phyloP scores from a whole-genome alignment of 148 eudicot genomes.

The Chenopodium suecicum region DNA sequence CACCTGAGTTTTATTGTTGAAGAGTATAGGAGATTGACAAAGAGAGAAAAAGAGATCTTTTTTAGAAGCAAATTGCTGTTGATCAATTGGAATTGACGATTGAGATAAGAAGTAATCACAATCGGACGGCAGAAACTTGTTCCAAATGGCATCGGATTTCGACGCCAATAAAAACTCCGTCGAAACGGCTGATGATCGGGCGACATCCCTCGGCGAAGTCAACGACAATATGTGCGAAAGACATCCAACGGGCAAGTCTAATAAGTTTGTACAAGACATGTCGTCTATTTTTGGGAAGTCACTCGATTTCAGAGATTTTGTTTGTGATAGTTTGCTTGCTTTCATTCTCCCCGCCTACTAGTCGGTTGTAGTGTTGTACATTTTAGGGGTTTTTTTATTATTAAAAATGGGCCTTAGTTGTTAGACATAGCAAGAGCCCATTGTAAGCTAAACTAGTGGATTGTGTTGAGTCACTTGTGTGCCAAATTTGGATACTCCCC shows the following conservation, averaged over 20 bases:
- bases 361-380: too few relatives aligned
- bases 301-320: too few relatives aligned
- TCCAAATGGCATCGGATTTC: conserved; percentile 16
- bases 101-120: neutral
- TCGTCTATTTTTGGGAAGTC: too few relatives aligned
- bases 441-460: too few relatives aligned
- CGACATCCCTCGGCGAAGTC: conserved; percentile 16
- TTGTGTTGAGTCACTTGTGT: too few relatives aligned
- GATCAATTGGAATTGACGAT: neutral
- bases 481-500: too few relatives aligned
- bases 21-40: neutral
- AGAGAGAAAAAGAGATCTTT: conserved; percentile 4
- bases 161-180: conserved; percentile 12
- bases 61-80: neutral
- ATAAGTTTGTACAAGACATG: neutral
- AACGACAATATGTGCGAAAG: conserved; percentile 11
- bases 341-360: too few relatives aligned
- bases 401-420: too few relatives aligned
- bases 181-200: conserved; percentile 16
- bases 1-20: conserved; percentile 12
- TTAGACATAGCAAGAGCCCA: too few relatives aligned
- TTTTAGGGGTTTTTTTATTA: too few relatives aligned
- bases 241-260: conserved; percentile 17
- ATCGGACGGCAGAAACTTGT: conserved; percentile 15
- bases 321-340: too few relatives aligned